These are phyloP conservation scores for Colletotrichum truncatum DNA, from an alignment of 2,329 filamentous ascomycete species.

Conservation along the genomic window DNA sequence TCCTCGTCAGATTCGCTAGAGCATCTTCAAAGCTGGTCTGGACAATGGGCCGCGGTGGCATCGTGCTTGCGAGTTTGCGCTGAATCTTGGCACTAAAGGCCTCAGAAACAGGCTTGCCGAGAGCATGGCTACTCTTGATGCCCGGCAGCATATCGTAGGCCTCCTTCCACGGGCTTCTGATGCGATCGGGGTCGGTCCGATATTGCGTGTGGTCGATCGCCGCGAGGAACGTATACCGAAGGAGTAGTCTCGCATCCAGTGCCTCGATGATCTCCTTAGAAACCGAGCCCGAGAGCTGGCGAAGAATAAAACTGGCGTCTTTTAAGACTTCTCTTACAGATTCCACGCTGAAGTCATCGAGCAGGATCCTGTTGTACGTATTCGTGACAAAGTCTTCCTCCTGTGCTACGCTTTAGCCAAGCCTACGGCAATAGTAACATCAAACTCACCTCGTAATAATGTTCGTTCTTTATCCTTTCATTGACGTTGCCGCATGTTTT, in stretches of 20 bases:
- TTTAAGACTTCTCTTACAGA: conserved; percentile 65
- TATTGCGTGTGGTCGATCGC: conserved; percentile 60
- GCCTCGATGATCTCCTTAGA: conserved; percentile 58
- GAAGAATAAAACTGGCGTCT: conserved; percentile 62
- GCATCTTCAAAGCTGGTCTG: conserved; percentile 78
- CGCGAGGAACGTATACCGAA: conserved; percentile 71
- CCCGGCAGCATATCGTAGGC: conserved; percentile 59
- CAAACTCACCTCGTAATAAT: conserved; percentile 84
- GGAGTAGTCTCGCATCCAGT: conserved; percentile 70
- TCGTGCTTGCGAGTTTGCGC: conserved; percentile 89
- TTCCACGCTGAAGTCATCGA: conserved; percentile 69
- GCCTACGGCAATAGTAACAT: no score
- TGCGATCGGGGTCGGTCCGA: conserved; percentile 54
- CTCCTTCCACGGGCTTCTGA: conserved; percentile 60
- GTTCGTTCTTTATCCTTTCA: conserved; percentile 79
- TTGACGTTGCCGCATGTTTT: conserved; percentile 87
- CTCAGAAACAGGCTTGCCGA: conserved; percentile 75
- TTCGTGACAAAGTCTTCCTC: conserved; percentile 98
- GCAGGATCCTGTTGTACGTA: conserved; percentile 82
- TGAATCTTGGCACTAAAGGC: conserved; percentile 93
- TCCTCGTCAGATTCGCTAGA: conserved; percentile 71
- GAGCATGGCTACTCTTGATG: conserved; percentile 66
- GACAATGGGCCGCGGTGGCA: conserved; percentile 91
- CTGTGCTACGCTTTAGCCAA: conserved; percentile 51
- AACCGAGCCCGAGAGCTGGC: conserved; percentile 48